A percentile compares a stretch with the other conserved stretches of the same genome.
Conservation (phyloP, 495 filamentous ascomycete species). For the Physcia stellaris region DNA sequence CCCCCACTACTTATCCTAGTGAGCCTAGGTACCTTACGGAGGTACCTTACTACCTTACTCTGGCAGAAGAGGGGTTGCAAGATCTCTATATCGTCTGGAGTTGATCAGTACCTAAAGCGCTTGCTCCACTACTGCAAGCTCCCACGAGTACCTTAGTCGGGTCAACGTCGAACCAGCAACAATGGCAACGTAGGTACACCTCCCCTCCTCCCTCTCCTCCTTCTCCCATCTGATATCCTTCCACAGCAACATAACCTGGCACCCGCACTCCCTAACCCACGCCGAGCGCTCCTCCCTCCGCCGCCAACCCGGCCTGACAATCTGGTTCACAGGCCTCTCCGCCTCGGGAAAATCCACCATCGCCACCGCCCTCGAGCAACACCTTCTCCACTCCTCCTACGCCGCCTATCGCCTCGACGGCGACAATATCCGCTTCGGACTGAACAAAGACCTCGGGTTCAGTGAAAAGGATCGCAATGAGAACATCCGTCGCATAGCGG, state of each 20-base stretch:
- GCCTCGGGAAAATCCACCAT: constrained; percentile 95
- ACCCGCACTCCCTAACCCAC: constrained; percentile 76
- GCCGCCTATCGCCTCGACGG: constrained; percentile 89
- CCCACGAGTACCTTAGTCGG: too few relatives aligned
- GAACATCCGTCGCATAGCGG: constrained; percentile 92
- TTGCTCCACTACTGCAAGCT: too few relatives aligned
- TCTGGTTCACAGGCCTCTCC: constrained; percentile 95
- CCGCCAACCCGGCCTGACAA: constrained; percentile 78
- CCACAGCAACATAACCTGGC: constrained; percentile 93
- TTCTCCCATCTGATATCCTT: neutral
- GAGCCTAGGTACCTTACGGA: too few relatives aligned
- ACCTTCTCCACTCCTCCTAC: constrained; percentile 71
- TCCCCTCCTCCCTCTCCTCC: neutral
- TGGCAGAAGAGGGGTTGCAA: too few relatives aligned
- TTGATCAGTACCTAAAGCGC: too few relatives aligned
- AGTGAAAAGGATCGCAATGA: constrained; percentile 84
- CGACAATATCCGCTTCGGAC: constrained; percentile 95
- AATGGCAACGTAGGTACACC: constrained; percentile 34
- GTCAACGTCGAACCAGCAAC: too few relatives aligned
- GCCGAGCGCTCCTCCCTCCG: constrained; percentile 66
- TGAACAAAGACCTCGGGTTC: constrained; percentile 96
- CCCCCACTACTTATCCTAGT: too few relatives aligned
- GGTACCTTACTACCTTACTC: too few relatives aligned
- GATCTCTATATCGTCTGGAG: too few relatives aligned
- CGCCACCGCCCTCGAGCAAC: constrained; percentile 89